Conservation (phyloP, 345 rosid genomes). For the Salix caprea region DNA sequence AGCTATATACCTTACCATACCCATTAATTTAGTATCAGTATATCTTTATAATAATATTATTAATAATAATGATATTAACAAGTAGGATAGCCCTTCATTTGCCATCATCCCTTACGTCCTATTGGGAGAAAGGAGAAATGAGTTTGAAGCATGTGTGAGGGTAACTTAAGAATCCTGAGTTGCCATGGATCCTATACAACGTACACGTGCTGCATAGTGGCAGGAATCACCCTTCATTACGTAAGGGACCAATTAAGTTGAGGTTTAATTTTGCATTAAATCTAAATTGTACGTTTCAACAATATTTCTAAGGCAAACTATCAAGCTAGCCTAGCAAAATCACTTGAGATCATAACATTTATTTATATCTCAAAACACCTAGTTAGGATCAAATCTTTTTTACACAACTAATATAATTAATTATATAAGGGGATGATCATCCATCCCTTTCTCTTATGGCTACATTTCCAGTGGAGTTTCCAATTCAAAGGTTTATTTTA, state of each 20-base stretch:
- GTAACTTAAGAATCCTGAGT: background rate
- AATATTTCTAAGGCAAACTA: background rate
- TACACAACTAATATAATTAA: too few species aligned
- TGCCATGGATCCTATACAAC: background rate
- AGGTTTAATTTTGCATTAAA: background rate
- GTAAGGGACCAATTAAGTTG: background rate
- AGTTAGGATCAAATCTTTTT: too few species aligned
- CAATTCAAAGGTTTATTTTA: too few species aligned
- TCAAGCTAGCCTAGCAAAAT: background rate
- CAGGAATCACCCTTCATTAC: background rate
- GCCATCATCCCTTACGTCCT: constrained; percentile 22
- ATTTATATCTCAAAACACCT: too few species aligned
- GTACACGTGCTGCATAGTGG: background rate
- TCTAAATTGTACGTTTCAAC: background rate
- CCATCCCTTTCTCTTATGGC: too few species aligned
- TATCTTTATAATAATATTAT: too few species aligned
- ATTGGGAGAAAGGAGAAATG: background rate
- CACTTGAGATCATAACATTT: too few species aligned
- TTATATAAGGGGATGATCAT: too few species aligned
- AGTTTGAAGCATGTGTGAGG: background rate
- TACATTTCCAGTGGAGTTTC: too few species aligned
- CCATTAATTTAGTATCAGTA: too few species aligned
- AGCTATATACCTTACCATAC: background rate
- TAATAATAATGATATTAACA: too few species aligned
- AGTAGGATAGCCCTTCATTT: background rate